Evolutionary conservation across 75 land plant species (phyloP), one percentile per base, ranked within the genome.

Genomic region (Selaginella tamariscina): DNA sequence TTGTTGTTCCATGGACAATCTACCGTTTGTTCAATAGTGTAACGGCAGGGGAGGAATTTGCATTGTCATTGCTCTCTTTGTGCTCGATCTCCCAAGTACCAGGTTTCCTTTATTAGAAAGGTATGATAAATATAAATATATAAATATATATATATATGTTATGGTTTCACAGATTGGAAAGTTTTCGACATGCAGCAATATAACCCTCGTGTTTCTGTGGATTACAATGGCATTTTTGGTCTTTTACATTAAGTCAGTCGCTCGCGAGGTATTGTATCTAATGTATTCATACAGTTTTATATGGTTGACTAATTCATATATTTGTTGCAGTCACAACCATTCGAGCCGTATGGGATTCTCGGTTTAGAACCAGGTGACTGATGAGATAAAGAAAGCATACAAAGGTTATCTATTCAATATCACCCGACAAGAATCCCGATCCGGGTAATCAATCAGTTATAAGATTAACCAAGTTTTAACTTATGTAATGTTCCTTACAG

Each of bases 341-440:
- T 95, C 78, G 96, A 95, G 71, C 99, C 99, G 68, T 95, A 79
- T 64, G 74, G 81, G 55, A 95, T 95, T 49, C 86, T 90, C 69
- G 99, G 99, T 49, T 44, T 95, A 24, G 87, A 95, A 56, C 33
- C 85, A 28, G 86, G 81, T 66, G 91, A 85, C 21, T 57, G 73
- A 82, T 54, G 99, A 89, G 56, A 90, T 95, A 74, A 90, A 90
- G 83, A 95, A 95, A 76, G 90, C 99, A 27, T 95, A 95, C 69
- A 91, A 62, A 90, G 75, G 72, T 83, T 95, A 24, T 95, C 99
- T 29, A 81, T 90, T 70, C 81, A 67, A 32, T 95, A 95, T 63
- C 99, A 95, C 77, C 99, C 99, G 99, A 95, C 76, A 95, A 95
- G 79, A 95, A 95, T 77, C 96, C 96, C 28, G 99, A 95, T 75